Evolutionary conservation across 1,284 basidiomycete species (phyloP).

Genomic region (Puccinia brachypodii): DNA sequence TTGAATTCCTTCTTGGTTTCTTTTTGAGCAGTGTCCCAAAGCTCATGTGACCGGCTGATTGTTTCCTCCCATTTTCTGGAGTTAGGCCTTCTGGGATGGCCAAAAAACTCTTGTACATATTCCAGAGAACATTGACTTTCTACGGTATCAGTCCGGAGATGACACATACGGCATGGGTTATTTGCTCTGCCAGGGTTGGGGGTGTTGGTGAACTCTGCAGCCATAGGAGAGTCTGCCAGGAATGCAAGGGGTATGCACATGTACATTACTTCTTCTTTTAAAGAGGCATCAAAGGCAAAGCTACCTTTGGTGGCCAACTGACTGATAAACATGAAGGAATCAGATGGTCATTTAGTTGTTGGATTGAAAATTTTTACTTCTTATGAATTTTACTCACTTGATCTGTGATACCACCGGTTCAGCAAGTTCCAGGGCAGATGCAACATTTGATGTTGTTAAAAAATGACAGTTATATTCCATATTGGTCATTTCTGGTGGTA

Average conservation of each 20-base stretch:
- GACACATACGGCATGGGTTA: background rate
- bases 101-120: background rate
- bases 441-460: slow-evolving; percentile 59
- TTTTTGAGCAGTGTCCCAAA: background rate
- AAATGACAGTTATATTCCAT: slow-evolving; percentile 58
- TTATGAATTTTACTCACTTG: no score
- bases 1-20: background rate
- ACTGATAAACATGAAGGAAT: no score
- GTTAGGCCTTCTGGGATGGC: background rate
- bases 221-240: background rate
- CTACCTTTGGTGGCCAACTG: background rate
- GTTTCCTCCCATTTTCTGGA: background rate
- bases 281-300: background rate
- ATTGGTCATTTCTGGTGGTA: slow-evolving; percentile 53
- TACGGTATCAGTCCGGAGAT: background rate
- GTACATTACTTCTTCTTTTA: background rate
- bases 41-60: background rate
- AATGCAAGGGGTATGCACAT: background rate
- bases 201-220: background rate
- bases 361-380: no score
- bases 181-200: background rate
- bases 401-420: slow-evolving; percentile 57
- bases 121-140: background rate
- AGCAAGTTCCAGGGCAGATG: slow-evolving; percentile 59
- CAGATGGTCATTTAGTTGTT: no score